Percentiles rank a stretch among this genome's conserved stretches.
Conservation (phyloP, 2,329 filamentous ascomycete species). For the Fusarium zealandicum region DNA sequence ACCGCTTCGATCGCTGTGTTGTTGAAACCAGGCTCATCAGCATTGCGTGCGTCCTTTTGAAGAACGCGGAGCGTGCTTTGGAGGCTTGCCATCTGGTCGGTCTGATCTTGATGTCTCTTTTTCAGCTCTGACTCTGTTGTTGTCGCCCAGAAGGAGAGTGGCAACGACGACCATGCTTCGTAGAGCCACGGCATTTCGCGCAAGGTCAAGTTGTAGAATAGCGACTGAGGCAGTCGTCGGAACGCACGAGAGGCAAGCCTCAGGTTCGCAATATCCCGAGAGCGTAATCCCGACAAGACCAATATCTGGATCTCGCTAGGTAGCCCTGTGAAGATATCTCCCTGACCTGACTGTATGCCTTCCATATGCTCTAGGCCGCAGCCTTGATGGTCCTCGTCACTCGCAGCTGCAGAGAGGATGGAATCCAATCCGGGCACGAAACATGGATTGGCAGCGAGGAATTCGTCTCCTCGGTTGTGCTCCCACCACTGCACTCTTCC, state of each 20-base stretch:
- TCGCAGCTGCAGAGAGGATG: slow-evolving; percentile 3
- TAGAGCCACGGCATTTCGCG: slow-evolving; percentile 26
- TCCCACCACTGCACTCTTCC: slow-evolving; percentile 17
- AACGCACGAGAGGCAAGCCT: slow-evolving; percentile 22
- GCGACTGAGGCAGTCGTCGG: slow-evolving; percentile 6
- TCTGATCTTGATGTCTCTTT: neutral
- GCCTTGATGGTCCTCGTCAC: neutral
- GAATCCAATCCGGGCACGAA: slow-evolving; percentile 14
- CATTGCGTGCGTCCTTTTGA: neutral
- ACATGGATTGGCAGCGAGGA: slow-evolving; percentile 34
- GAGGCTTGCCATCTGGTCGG: neutral
- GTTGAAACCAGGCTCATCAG: neutral
- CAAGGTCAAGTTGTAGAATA: slow-evolving; percentile 13
- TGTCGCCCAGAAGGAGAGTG: slow-evolving; percentile 28
- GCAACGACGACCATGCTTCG: slow-evolving; percentile 25
- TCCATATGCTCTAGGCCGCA: neutral
- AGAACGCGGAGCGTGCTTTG: neutral
- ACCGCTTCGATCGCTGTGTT: neutral
- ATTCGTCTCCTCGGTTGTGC: slow-evolving; percentile 22
- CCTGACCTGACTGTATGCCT: neutral
- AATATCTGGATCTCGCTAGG: slow-evolving; percentile 21
- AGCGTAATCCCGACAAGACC: slow-evolving; percentile 14
- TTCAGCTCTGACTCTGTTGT: slow-evolving; percentile 8
- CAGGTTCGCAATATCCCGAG: slow-evolving; percentile 21
- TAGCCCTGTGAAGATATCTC: slow-evolving; percentile 11